A percentile compares a stretch with the other conserved stretches of the same genome.
These are phyloP conservation scores for Paramecium bursaria DNA, from an alignment of 73 alveolate species.

Conservation along the genomic window DNA sequence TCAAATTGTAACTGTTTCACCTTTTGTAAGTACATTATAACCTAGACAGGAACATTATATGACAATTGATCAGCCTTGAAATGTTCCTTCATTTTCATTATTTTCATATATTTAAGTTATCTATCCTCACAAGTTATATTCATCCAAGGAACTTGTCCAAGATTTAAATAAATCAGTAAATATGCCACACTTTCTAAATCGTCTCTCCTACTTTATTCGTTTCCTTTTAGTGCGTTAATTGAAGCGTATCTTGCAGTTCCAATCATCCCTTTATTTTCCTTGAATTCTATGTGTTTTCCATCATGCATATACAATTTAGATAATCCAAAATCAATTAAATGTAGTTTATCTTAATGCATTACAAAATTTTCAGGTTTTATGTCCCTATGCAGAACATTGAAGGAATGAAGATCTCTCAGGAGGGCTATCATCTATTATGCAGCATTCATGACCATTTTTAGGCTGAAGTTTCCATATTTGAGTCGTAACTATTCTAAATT, in stretches of 20 bases:
- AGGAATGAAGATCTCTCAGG: slow-evolving; percentile 75
- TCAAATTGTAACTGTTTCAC: slow-evolving; percentile 75
- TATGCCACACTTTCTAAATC: slow-evolving; percentile 81
- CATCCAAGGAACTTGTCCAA: slow-evolving; percentile 74
- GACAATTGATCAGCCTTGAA: slow-evolving; percentile 76
- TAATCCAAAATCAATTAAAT: slow-evolving; percentile 92
- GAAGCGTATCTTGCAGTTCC: slow-evolving; percentile 87
- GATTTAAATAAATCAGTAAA: slow-evolving; percentile 71
- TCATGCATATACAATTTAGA: slow-evolving; percentile 87
- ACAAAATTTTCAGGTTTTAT: slow-evolving; percentile 74
- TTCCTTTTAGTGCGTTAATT: slow-evolving; percentile 77
- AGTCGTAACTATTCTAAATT: slow-evolving; percentile 85
- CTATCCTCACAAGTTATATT: slow-evolving; percentile 78
- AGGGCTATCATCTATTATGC: slow-evolving; percentile 72
- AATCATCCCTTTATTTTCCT: slow-evolving; percentile 69
- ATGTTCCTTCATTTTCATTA: slow-evolving; percentile 74
- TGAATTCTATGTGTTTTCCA: slow-evolving; percentile 52
- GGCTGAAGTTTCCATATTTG: slow-evolving; percentile 60
- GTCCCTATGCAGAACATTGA: slow-evolving; percentile 49
- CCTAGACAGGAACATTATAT: slow-evolving; percentile 80
- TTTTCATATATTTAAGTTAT: slow-evolving; percentile 78
- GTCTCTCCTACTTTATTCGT: slow-evolving; percentile 81
- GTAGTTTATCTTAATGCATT: slow-evolving; percentile 73
- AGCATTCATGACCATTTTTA: neutral
- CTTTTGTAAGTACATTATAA: slow-evolving; percentile 75